Conservation (phyloP, 371 early-diverging fungal species). For the Circinella minor region DNA sequence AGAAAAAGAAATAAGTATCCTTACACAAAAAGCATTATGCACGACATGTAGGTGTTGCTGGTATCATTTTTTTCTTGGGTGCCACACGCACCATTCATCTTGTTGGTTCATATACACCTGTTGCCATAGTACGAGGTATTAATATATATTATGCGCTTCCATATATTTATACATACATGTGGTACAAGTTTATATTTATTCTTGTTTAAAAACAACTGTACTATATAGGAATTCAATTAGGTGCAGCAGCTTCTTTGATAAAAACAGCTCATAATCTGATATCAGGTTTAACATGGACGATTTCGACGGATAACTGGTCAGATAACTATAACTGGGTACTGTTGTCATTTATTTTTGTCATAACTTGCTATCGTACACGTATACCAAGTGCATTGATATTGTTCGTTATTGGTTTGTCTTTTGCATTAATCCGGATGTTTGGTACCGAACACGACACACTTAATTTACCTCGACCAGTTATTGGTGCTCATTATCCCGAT, state of each 20-base stretch:
- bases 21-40: not conserved
- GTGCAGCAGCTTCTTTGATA: slow-evolving; percentile 79
- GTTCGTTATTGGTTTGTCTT: slow-evolving; percentile 73
- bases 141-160: not conserved
- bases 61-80: slow-evolving; percentile 71
- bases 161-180: not conserved
- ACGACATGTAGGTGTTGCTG: slow-evolving; percentile 58
- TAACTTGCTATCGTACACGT: slow-evolving; percentile 70
- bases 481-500: slow-evolving; percentile 67
- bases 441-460: slow-evolving; percentile 24
- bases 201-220: too few relatives aligned
- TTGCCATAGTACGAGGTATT: slow-evolving; percentile 77
- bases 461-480: slow-evolving; percentile 39
- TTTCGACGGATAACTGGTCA: slow-evolving; percentile 57
- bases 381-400: slow-evolving; percentile 78
- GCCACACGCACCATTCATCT: slow-evolving; percentile 73
- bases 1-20: too few relatives aligned
- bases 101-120: slow-evolving; percentile 76
- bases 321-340: slow-evolving; percentile 82
- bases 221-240: slow-evolving; percentile 75
- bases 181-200: not conserved
- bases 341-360: slow-evolving; percentile 68
- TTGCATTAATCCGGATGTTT: slow-evolving; percentile 66
- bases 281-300: slow-evolving; percentile 33
- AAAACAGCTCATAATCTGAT: slow-evolving; percentile 74